phyloP scores from a whole-genome alignment of 1,139 yeast species.

The Arxiozyma slooffiae region DNA sequence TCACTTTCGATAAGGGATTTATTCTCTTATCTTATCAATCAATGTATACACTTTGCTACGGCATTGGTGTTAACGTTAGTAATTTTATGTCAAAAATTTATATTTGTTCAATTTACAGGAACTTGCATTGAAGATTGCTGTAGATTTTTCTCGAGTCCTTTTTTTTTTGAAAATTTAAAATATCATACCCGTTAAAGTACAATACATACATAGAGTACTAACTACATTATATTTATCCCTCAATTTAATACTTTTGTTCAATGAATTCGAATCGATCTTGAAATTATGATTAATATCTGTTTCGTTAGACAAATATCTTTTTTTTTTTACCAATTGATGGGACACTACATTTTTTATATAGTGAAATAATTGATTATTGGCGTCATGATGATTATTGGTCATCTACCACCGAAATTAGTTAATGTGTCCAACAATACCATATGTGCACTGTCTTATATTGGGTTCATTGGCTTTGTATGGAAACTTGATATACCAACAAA shows the following conservation, averaged over 20 bases:
- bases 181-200: slow-evolving; percentile 56
- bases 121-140: slow-evolving; percentile 30
- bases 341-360: slow-evolving; percentile 43
- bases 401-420: slow-evolving; percentile 90
- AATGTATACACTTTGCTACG: too few species aligned
- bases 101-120: slow-evolving; percentile 36
- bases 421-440: slow-evolving; percentile 93
- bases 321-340: slow-evolving; percentile 38
- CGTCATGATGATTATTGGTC: slow-evolving; percentile 82
- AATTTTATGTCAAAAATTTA: too few species aligned
- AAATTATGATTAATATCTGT: slow-evolving; percentile 30
- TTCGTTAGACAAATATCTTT: slow-evolving; percentile 44
- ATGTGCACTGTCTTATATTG: slow-evolving; percentile 91
- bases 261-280: slow-evolving; percentile 6
- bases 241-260: slow-evolving; percentile 27
- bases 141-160: slow-evolving; percentile 31
- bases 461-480: slow-evolving; percentile 93
- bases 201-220: slow-evolving; percentile 71
- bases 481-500: slow-evolving; percentile 91
- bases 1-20: too few species aligned
- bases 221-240: slow-evolving; percentile 82
- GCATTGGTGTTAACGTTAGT: too few species aligned
- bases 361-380: slow-evolving; percentile 75
- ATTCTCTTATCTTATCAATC: too few species aligned
- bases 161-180: slow-evolving; percentile 54